phyloP scores from a whole-genome alignment of 2,329 filamentous ascomycete species.

The Neofusicoccum kwambonambiense region DNA sequence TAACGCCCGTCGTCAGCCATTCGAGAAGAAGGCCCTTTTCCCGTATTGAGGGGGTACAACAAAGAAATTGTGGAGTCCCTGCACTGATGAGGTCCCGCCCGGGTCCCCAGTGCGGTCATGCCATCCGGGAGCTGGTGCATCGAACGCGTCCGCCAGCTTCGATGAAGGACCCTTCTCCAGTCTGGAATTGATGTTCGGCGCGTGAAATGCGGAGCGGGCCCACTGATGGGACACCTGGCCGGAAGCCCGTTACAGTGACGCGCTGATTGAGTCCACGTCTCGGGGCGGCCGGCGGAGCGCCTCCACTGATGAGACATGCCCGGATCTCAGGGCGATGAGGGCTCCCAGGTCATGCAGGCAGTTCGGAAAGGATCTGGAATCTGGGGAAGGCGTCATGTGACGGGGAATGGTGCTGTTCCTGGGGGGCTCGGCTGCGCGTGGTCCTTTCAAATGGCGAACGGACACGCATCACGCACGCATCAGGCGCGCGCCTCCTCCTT shows the following conservation, averaged over 20 bases:
- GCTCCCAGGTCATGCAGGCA: neutral
- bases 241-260: neutral
- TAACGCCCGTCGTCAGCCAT: neutral
- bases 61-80: conserved; percentile 8
- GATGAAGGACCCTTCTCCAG: neutral
- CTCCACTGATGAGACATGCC: neutral
- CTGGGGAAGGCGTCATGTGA: conserved; percentile 15
- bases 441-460: conserved; percentile 12
- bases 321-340: neutral
- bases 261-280: neutral
- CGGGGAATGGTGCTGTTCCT: neutral
- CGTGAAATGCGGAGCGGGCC: neutral
- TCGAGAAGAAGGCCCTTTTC: conserved; percentile 4
- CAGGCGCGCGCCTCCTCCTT: conserved; percentile 5
- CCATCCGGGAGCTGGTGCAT: neutral
- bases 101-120: neutral
- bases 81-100: neutral
- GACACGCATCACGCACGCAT: conserved; percentile 14
- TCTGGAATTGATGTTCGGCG: neutral
- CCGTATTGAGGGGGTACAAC: neutral
- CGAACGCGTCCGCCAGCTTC: neutral
- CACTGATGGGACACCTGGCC: neutral
- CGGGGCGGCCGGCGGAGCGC: neutral
- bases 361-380: neutral
- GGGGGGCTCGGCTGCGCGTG: neutral